phyloP scores from a whole-genome alignment of 768 basidiomycete species.

The Daedalea quercina region DNA sequence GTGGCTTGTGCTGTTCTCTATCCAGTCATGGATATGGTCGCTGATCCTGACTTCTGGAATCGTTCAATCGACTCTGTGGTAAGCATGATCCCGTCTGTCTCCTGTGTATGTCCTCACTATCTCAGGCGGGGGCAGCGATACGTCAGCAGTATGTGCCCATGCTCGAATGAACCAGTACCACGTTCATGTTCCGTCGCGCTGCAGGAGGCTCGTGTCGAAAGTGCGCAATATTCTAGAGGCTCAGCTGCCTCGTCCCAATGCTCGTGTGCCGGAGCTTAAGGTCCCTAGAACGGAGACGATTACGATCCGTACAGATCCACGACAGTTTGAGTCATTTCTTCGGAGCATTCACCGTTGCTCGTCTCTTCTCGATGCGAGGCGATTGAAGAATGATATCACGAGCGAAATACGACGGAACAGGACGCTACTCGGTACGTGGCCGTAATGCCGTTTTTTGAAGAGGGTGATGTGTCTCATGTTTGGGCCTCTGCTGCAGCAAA shows the following conservation, averaged over 20 bases:
- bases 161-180: conserved; percentile 37
- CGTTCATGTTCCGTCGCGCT: conserved; percentile 2
- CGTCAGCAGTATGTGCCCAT: conserved; percentile 55
- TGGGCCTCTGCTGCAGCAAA: conserved; percentile 43
- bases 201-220: conserved; percentile 79
- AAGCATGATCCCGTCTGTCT: conserved; percentile 25
- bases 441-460: neutral
- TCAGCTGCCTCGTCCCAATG: conserved; percentile 55
- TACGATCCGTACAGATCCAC: conserved; percentile 72
- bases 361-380: conserved; percentile 81
- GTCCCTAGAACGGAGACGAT: conserved; percentile 57
- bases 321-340: conserved; percentile 89
- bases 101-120: neutral
- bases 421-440: conserved; percentile 52
- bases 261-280: conserved; percentile 33
- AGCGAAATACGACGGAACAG: conserved; percentile 86
- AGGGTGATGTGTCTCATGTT: neutral
- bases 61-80: conserved; percentile 86
- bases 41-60: conserved; percentile 98
- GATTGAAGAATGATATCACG: conserved; percentile 87
- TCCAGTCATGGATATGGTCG: conserved; percentile 87
- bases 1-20: conserved; percentile 75
- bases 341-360: conserved; percentile 77
- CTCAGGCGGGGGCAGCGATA: conserved; percentile 60
- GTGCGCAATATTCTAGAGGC: conserved; percentile 80